Conservation (phyloP, 345 rosid genomes). For the Arabidopsis thaliana region TAIR10.1 NC_003071.7:18256001-18256500, state of each 20-base stretch:
- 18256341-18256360: constrained; percentile 37
- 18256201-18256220: constrained; percentile 99
- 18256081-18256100: constrained; percentile 94
- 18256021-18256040: constrained; percentile 72
- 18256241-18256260: constrained; percentile 84
- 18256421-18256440: constrained; percentile 67
- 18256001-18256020: constrained; percentile 72
- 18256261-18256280: constrained; percentile 71
- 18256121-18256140: constrained; percentile 57
- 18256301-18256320: constrained; percentile 66
- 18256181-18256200: constrained; percentile 88
- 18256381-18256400: background rate
- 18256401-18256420: constrained; percentile 47
- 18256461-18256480: constrained; percentile 64
- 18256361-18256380: background rate
- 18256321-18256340: constrained; percentile 64
- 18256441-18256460: constrained; percentile 85
- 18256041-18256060: constrained; percentile 76
- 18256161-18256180: constrained; percentile 71
- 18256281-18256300: constrained; percentile 85
- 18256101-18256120: constrained; percentile 90
- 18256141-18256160: constrained; percentile 54
- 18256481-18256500: constrained; percentile 10
- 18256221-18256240: constrained; percentile 82
- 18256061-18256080: constrained; percentile 96